Base-by-base conservation (phyloP, 371 early-diverging fungal species). In the Paraphysoderma sedebokerense region DNA sequence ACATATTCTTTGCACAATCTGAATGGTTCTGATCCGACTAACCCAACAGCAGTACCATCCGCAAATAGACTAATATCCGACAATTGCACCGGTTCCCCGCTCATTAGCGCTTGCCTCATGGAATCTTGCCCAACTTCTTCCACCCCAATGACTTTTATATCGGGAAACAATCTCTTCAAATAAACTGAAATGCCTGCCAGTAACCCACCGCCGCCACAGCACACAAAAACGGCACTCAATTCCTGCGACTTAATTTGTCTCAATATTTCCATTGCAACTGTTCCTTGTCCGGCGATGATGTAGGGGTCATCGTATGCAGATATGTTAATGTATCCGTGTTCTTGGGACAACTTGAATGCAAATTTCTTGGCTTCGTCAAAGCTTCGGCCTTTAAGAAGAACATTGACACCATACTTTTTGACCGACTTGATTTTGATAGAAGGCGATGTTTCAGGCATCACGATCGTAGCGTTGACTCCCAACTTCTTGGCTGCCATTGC, bases 201-300 rank as follows among this genome's bases (percentile, higher is more conserved):
- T 54, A 97, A 64, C 2, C 95, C 98, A 29, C 95, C 95, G n/a
- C 98, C 98, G 29, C 98, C 98, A 19, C 32, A 30, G 46, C 46
- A 32, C 7, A 28, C 46, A 15, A 28, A 45, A 19, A 45, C 35
- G 33, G 46, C 46, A 8, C 35, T 27, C 7, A 45, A 11, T 1
- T 15, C 6, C 6, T 27, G 23, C 32, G 68, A 36, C 44, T 69
- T 66, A 46, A 67, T 62, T 60, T 93, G 93, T 36, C 89, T 69
- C 48, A 92, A 54, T 29, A 97, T 79, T 67, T 97, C 97, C 54
- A 92, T 74, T 27, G 78, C 97, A 41, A 90, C 76, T 5, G 97
- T 97, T 24, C 95, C 97, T 63, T 97, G 97, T 8, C 97, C 95
- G 17, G 97, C 97, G 65, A 97, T 97, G 23, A 97, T 92, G 58